Evolutionary conservation across 2,329 filamentous ascomycete species (phyloP), one percentile per base, ranked within the genome.

Genomic region (Paecilomyces sp.): DNA sequence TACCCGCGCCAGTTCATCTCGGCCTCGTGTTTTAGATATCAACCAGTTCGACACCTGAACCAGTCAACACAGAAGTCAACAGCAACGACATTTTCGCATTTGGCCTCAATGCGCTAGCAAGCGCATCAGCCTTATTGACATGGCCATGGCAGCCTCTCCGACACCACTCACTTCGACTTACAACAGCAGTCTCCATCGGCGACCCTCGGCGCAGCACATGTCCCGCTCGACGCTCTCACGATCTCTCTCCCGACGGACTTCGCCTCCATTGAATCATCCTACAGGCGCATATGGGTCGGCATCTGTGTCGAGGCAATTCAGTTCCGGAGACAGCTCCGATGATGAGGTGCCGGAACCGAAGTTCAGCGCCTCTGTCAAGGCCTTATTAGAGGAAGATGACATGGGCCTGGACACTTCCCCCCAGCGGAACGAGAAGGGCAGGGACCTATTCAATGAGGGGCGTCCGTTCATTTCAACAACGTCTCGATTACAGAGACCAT

Each of bases 291-390:
- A 65, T 33, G 64, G 66, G n/a, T 60, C 60, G 54, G 57, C 59
- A 51, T 64, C 67, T 5, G 55, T 68, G 2, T 61, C 71, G 2
- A 68, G 68, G 54, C 66, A 70, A 18, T 74, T 70, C 64, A 76
- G 79, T 0, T 73, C 87, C 65, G 88, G 90, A 67, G 92, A 96
- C 71, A 96, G 91, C 79, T 96, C 92, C 25, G 93, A 97, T 75
- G 93, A 97, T 69, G 93, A 97, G 75, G 90, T 95, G 30, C 89
- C 90, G 15, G 88, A 91, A 66, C 92, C 92, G 68, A 95, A 94
- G 78, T 89, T 97, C 72, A 97, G 92, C 72, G 92, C 92, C 68
- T 85, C 94, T 65, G 96, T 93, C 55, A 93, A 94, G 71, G 92
- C 91, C 22, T 81, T 97, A 15, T 81, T 97, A 57, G 81, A 81